These are phyloP conservation scores for Bolboschoenus planiculmis DNA, from an alignment of 176 grass and related monocot genomes.

Conservation along the genomic window DNA sequence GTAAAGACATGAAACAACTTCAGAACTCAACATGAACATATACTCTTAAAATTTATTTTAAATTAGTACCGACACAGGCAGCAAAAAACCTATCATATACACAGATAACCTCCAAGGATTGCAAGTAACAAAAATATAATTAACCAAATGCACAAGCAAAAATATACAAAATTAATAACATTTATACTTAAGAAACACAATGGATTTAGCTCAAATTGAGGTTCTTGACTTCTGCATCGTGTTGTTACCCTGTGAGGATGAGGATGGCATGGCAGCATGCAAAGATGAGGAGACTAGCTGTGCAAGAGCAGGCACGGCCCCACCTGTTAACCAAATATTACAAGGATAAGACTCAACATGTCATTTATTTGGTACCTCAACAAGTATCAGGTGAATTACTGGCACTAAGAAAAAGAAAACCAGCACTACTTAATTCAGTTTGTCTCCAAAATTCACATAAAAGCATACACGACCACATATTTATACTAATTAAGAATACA, in stretches of 20 bases:
- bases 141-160: background rate
- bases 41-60: background rate
- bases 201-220: background rate
- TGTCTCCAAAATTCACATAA: background rate
- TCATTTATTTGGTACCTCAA: background rate
- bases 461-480: background rate
- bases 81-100: conserved; percentile 14
- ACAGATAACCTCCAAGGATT: background rate
- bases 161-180: background rate
- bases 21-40: background rate
- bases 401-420: background rate
- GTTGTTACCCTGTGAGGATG: conserved; percentile 14
- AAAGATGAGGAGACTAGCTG: conserved; percentile 68
- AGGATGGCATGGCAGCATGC: conserved; percentile 42
- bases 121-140: background rate
- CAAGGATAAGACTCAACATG: background rate
- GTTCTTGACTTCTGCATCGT: conserved; percentile 20
- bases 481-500: background rate
- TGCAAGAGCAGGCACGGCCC: conserved; percentile 69
- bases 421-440: background rate
- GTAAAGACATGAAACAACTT: background rate
- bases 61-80: background rate
- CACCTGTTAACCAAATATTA: conserved; percentile 36
- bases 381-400: background rate
- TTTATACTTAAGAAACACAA: background rate